A percentile compares a stretch with the other conserved stretches of the same genome.
Evolutionary conservation across 1,284 basidiomycete species (phyloP).

Genomic region (Cutaneotrichosporon sp.): DNA sequence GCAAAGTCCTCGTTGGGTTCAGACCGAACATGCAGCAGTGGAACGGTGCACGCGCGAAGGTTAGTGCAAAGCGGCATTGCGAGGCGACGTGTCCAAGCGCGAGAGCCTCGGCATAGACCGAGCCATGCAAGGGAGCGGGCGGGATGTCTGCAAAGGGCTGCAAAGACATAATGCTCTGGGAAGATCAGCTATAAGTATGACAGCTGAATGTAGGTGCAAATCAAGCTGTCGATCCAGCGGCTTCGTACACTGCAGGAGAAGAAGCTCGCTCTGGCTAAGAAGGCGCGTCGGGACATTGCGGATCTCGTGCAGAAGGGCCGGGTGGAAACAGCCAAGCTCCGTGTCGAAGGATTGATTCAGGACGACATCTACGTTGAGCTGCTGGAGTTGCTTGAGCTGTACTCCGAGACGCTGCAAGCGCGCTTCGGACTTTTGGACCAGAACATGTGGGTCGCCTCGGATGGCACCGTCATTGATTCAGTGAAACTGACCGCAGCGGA

Average conservation of each 20-base stretch:
- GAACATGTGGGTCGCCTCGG: constrained; percentile 28
- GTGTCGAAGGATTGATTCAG: constrained; percentile 47
- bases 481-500: constrained; percentile 53
- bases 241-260: constrained; percentile 86
- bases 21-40: constrained; percentile 41
- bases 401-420: constrained; percentile 85
- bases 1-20: too few species aligned
- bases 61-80: constrained; percentile 3
- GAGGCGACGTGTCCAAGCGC: too few species aligned
- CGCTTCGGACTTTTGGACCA: constrained; percentile 82
- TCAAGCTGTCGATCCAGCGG: constrained; percentile 74
- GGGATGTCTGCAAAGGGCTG: too few species aligned
- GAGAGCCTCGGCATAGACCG: too few species aligned
- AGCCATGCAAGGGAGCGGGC: too few species aligned
- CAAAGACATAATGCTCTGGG: background rate
- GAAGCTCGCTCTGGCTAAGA: constrained; percentile 86
- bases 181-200: too few species aligned
- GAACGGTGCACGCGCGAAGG: constrained; percentile 36
- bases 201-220: constrained; percentile 34
- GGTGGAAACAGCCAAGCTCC: constrained; percentile 43
- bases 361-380: constrained; percentile 59
- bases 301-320: constrained; percentile 45
- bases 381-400: constrained; percentile 86
- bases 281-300: constrained; percentile 47
- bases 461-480: too few species aligned